Evolutionary conservation across 805 yeast species (phyloP).

Genomic region (Kodamaea lidongshanica): DNA sequence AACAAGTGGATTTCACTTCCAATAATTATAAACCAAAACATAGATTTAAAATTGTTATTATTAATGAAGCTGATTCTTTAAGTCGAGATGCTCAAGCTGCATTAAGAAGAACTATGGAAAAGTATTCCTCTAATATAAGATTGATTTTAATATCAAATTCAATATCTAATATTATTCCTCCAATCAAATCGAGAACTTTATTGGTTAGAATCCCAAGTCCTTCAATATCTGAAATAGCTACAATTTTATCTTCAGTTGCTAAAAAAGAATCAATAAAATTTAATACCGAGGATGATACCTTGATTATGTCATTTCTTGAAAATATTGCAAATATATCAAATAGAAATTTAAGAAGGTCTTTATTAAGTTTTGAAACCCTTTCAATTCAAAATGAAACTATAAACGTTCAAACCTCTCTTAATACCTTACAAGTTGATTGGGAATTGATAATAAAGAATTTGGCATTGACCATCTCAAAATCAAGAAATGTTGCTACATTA

Average conservation of each 20-base stretch:
- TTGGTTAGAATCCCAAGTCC: conserved; percentile 89
- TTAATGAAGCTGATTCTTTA: conserved; percentile 85
- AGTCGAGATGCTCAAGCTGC: conserved; percentile 96
- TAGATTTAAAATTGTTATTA: conserved; percentile 72
- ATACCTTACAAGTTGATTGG: conserved; percentile 80
- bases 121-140: conserved; percentile 81
- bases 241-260: conserved; percentile 51
- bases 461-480: conserved; percentile 53
- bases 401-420: conserved; percentile 32
- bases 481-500: conserved; percentile 56
- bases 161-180: conserved; percentile 86
- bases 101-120: conserved; percentile 91
- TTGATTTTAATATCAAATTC: conserved; percentile 81
- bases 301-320: conserved; percentile 31
- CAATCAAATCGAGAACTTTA: conserved; percentile 89
- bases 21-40: conserved; percentile 25
- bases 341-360: conserved; percentile 71
- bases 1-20: conserved; percentile 75
- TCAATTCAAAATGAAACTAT: conserved; percentile 59
- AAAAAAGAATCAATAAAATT: conserved; percentile 47
- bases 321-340: conserved; percentile 51
- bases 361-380: conserved; percentile 78
- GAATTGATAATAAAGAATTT: conserved; percentile 65
- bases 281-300: conserved; percentile 33
- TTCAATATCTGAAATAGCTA: conserved; percentile 46